phyloP scores from a whole-genome alignment of 106 monocot genomes.

The Dendrobium nobile region DNA sequence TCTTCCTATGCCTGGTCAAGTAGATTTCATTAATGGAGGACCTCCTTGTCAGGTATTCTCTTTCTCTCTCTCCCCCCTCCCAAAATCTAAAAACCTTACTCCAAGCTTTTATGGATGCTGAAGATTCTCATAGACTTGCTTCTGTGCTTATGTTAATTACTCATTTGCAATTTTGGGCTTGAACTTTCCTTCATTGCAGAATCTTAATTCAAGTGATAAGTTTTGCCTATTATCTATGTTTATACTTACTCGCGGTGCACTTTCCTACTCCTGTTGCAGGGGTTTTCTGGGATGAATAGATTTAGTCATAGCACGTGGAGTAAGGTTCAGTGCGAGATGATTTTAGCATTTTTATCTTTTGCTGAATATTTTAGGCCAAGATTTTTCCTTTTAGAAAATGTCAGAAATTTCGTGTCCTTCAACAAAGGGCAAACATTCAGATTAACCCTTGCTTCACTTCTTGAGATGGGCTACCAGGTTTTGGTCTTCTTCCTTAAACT shows the following conservation, averaged over 20 bases:
- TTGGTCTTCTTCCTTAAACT: background rate
- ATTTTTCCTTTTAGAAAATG: conserved; percentile 95
- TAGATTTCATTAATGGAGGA: conserved; percentile 98
- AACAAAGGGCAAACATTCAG: conserved; percentile 98
- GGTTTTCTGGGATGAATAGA: conserved; percentile 99
- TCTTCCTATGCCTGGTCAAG: conserved; percentile 94
- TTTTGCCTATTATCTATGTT: background rate
- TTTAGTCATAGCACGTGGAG: conserved; percentile 95
- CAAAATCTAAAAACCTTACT: too few species aligned
- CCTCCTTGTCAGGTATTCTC: conserved; percentile 89
- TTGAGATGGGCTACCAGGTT: conserved; percentile 99
- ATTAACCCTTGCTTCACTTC: conserved; percentile 83
- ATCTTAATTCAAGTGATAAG: background rate
- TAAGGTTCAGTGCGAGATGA: conserved; percentile 99
- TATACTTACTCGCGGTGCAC: background rate
- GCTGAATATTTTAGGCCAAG: conserved; percentile 91
- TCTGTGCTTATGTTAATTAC: background rate
- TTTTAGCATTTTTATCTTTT: conserved; percentile 91
- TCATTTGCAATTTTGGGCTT: background rate
- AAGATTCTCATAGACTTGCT: too few species aligned
- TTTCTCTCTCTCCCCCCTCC: conserved; percentile 5
- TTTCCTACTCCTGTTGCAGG: conserved; percentile 32
- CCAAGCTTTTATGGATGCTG: too few species aligned
- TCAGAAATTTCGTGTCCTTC: conserved; percentile 94
- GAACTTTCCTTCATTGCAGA: background rate